These are phyloP conservation scores for Mesotaenium endlicherianum DNA, from an alignment of 139 green algal species.

Conservation along the genomic window DNA sequence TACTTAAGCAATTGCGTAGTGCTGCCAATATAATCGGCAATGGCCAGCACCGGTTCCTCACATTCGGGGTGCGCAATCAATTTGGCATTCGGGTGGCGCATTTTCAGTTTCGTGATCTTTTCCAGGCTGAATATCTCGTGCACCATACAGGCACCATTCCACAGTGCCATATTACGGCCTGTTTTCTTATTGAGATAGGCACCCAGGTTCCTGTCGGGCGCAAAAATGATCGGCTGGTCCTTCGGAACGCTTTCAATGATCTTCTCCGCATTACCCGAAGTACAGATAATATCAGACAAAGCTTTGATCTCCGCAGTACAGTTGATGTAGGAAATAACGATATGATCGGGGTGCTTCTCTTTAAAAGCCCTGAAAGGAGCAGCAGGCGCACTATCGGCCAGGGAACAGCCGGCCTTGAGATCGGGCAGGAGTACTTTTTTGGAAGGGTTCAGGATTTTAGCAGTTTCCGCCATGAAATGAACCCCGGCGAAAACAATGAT, in stretches of 20 bases:
- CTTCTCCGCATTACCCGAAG: background rate
- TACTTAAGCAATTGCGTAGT: background rate
- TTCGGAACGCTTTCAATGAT: background rate
- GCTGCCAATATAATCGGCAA: background rate
- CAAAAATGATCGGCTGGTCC: background rate
- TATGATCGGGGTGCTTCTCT: background rate
- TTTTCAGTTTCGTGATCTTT: background rate
- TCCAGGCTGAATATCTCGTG: background rate
- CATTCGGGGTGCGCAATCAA: background rate
- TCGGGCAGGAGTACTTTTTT: background rate
- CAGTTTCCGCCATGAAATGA: constrained; percentile 3
- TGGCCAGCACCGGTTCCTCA: background rate
- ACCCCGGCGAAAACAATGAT: background rate
- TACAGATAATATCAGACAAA: background rate
- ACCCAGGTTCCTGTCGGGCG: background rate
- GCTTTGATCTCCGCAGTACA: background rate
- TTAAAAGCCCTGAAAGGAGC: background rate
- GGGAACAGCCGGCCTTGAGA: background rate
- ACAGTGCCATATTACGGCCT: background rate
- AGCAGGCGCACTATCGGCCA: background rate
- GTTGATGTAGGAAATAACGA: background rate
- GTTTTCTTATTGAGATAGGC: background rate
- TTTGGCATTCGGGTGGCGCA: background rate
- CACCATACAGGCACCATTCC: background rate
- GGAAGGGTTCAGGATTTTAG: background rate